Base-by-base conservation (phyloP, 2,329 filamentous ascomycete species). In the Botrytis medusae region DNA sequence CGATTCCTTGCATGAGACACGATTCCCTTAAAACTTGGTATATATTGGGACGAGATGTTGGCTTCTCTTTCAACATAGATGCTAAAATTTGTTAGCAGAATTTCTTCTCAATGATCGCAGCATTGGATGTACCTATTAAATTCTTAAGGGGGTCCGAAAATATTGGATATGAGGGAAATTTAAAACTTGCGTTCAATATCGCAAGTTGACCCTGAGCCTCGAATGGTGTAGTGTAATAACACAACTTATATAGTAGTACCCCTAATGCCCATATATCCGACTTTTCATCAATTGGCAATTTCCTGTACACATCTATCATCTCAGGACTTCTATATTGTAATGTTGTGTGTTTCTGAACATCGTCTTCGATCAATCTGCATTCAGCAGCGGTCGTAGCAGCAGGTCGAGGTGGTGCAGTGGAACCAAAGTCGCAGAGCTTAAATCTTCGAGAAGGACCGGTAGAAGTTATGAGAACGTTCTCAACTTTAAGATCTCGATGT, bases 371-470 rank as follows among this genome's bases (percentile, higher is more conserved):
- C 78, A 97, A 83, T 73, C 95, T 91, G 77, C 95, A 97, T 83
- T 99, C 96, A 57, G 91, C 90, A 10, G 95, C 92, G 8, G 93
- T 95, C 25, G 90, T 93, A 20, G 96, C 95, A 60, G 96, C 94
- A 20, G 94, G 91, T 75, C 92, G 88, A 51, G 96, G 95, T 42
- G 91, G 86, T 4, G 96, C 94, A 7, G 96, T 91, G 8, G 95
- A 98, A 48, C 96, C 96, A 86, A 99, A 99, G 85, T 99, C 96
- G 85, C 96, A 99, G 54, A 99, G 88, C 85, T 99, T 99, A 87
- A 98, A 99, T 77, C 91, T 88, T 78, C 88, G 90, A 59, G 88
- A 87, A n/a, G 87, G 86, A 18, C 88, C 88, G 65, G 87, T 87
- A 60, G 87, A 75, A 20, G 78, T 80, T 76, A 99, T 99, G 73